Evolutionary conservation across 1,284 basidiomycete species (phyloP).

Genomic region (Ustilago cynodontis): DNA sequence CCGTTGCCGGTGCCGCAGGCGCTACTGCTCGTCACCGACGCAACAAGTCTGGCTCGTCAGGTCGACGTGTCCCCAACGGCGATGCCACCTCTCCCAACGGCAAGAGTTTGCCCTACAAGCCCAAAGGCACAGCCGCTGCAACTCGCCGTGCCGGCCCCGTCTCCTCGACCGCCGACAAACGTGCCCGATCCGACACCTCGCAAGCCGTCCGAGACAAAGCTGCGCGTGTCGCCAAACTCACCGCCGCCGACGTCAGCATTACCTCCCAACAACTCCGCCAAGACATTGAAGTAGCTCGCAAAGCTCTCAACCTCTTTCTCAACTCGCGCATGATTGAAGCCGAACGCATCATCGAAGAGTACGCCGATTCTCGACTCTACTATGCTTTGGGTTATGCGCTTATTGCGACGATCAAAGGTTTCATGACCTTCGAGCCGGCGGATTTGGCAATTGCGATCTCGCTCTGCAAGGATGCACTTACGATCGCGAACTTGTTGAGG

Average conservation of each 20-base stretch:
- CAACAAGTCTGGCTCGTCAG: constrained; percentile 34
- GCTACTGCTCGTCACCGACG: constrained; percentile 34
- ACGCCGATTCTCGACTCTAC: constrained; percentile 64
- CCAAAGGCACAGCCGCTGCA: constrained; percentile 47
- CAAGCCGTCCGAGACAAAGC: constrained; percentile 59
- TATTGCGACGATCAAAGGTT: constrained; percentile 68
- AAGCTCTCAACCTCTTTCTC: constrained; percentile 67
- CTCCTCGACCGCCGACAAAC: constrained; percentile 38
- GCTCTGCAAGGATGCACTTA: constrained; percentile 65
- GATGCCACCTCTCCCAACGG: constrained; percentile 1
- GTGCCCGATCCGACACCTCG: constrained; percentile 48
- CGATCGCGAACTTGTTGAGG: constrained; percentile 62
- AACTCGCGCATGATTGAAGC: constrained; percentile 69
- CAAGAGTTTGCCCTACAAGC: constrained; percentile 27
- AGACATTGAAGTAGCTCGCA: constrained; percentile 58
- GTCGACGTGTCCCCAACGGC: constrained; percentile 10
- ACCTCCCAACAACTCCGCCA: constrained; percentile 46
- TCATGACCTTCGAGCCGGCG: constrained; percentile 69
- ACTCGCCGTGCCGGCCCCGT: constrained; percentile 46
- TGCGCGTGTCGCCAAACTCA: constrained; percentile 60
- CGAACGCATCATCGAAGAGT: constrained; percentile 59
- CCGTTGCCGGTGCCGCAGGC: constrained; percentile 17
- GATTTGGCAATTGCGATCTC: constrained; percentile 67
- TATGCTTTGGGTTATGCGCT: constrained; percentile 67
- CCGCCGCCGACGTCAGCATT: constrained; percentile 54